Evolutionary conservation across 805 yeast genomes (phyloP).

Genomic region (Scheffersomyces stipitis): DNA sequence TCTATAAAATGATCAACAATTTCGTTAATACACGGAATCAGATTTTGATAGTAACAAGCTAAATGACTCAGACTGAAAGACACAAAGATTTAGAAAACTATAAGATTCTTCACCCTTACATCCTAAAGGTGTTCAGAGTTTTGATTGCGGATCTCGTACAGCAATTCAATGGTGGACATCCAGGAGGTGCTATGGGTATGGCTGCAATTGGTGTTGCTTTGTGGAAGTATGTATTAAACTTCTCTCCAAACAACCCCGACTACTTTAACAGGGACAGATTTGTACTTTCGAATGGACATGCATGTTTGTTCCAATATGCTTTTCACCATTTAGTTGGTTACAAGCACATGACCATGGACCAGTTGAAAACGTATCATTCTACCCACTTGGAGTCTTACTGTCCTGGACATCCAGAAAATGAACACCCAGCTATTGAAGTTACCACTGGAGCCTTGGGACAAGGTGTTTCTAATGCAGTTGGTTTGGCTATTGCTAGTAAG

Average conservation of each 20-base stretch:
- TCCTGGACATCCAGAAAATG: constrained; percentile 44
- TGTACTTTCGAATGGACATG: constrained; percentile 38
- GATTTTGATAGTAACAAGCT: too few relatives aligned
- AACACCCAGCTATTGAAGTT: constrained; percentile 35
- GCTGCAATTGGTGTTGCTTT: constrained; percentile 38
- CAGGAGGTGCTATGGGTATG: constrained; percentile 44
- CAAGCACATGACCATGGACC: constrained; percentile 30
- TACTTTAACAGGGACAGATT: constrained; percentile 39
- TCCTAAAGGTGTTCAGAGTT: constrained; percentile 28
- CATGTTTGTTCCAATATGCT: constrained; percentile 33
- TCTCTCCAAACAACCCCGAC: constrained; percentile 26
- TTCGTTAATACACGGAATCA: too few relatives aligned
- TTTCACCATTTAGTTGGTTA: constrained; percentile 31
- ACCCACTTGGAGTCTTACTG: constrained; percentile 21
- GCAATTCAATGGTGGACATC: constrained; percentile 37
- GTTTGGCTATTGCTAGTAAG: constrained; percentile 38
- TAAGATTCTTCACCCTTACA: constrained; percentile 5
- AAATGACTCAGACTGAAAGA: too few relatives aligned
- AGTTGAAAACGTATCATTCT: constrained; percentile 33
- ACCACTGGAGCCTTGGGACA: constrained; percentile 46
- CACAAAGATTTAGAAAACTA: background rate
- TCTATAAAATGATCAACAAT: too few relatives aligned
- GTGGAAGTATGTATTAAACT: constrained; percentile 32
- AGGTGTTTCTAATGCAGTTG: constrained; percentile 41
- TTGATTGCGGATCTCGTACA: constrained; percentile 26